Conservation (phyloP, 148 eudicot genomes). For the Chenopodium berlandieri region DNA sequence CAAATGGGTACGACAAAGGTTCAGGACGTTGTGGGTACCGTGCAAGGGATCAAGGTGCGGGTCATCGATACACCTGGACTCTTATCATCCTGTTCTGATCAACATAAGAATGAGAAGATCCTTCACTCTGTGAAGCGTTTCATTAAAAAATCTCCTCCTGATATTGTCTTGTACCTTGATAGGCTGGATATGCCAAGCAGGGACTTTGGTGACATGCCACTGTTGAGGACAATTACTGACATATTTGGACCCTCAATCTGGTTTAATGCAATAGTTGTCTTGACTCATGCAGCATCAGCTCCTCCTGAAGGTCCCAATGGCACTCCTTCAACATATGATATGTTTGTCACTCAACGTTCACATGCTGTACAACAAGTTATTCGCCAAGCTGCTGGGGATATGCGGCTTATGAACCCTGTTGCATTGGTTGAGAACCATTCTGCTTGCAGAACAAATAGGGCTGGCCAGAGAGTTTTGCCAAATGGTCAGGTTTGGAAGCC, state of each 20-base stretch:
- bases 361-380: slow-evolving; percentile 96
- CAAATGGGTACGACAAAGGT: slow-evolving; percentile 78
- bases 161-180: slow-evolving; percentile 89
- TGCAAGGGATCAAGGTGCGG: slow-evolving; percentile 87
- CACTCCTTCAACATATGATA: slow-evolving; percentile 77
- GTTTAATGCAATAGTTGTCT: slow-evolving; percentile 95
- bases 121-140: slow-evolving; percentile 76
- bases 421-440: slow-evolving; percentile 96
- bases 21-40: slow-evolving; percentile 93
- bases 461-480: slow-evolving; percentile 94
- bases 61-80: slow-evolving; percentile 98
- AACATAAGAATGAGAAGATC: slow-evolving; percentile 76
- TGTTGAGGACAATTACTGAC: slow-evolving; percentile 77
- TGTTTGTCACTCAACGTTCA: slow-evolving; percentile 94
- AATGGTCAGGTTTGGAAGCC: slow-evolving; percentile 99
- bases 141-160: slow-evolving; percentile 89
- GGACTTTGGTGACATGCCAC: slow-evolving; percentile 86
- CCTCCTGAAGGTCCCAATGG: slow-evolving; percentile 99
- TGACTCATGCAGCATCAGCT: slow-evolving; percentile 98
- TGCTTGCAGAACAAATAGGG: slow-evolving; percentile 89
- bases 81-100: slow-evolving; percentile 77
- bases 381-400: slow-evolving; percentile 99
- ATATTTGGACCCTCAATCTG: slow-evolving; percentile 88
- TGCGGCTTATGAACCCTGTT: slow-evolving; percentile 98
- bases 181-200: slow-evolving; percentile 94